Evolutionary conservation across 768 basidiomycete genomes (phyloP), one percentile per base, ranked within the genome.

Genomic region (Trametes cubensis): DNA sequence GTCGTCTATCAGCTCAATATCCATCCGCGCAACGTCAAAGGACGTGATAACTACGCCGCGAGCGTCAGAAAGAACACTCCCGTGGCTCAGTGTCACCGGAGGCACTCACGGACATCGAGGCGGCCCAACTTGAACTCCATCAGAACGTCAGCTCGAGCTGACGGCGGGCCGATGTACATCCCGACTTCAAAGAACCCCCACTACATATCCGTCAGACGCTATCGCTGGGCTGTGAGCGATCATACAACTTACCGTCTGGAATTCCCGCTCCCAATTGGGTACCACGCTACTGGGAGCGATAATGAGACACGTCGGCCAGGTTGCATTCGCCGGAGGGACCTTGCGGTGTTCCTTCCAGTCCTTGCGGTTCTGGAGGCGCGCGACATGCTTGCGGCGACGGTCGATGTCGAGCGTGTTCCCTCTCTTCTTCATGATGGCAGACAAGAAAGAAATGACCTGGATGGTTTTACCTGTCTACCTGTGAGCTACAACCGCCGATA

Each of bases 141-240:
- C 0, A 94, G 74, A 0, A 90, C 81, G 0, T 78, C 75, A 25
- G 78, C 78, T 53, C 89, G 84, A 28, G 85, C 79, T 47, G 82
- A 77, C 0, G 71, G 79, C 0, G 67, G 68, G 0, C 87, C 86
- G 18, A 78, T 82, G 68, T 90, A 95, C 52, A 86, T 73, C 1
- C 87, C 91, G 42, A 91, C 86, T 73, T 95, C 93, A 66, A 98
- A 95, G 72, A 94, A 95, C 0, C 92, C 92, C 96, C 96, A 98
- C 92, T 95, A 63, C 20, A 6, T 2, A 51, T 11, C 21, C 51
- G 18, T 48, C 18, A 55, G 23, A 34, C 6, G 62, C 23, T 23
- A n/a, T 25, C 14, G 38, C 26, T 17, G 20, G 21, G 3, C 18
- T 25, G 1, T 40, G 15, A 38, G 15, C 55, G 23, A 6, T 50